phyloP scores from a whole-genome alignment of 1,284 basidiomycete genomes.

The Ganoderma leucocontextum region DNA sequence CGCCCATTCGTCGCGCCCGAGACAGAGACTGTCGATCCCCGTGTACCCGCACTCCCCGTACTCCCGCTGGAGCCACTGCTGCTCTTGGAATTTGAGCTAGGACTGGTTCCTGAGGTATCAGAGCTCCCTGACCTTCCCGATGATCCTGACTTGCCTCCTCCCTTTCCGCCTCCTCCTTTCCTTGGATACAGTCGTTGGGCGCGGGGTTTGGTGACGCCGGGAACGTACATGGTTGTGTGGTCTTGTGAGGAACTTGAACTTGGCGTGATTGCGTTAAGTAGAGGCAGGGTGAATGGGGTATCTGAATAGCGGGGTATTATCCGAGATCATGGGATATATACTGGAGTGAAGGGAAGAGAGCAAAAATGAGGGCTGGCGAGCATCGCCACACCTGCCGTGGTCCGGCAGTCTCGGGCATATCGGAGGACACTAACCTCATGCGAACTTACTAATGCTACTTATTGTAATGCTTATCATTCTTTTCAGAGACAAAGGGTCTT shows the following conservation, averaged over 20 bases:
- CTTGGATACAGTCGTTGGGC: slow-evolving; percentile 35
- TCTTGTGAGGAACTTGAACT: not conserved
- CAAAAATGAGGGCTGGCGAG: not conserved
- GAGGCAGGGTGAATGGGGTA: not conserved
- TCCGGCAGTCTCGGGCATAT: no score
- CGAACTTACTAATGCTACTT: no score
- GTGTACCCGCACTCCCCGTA: slow-evolving; percentile 37
- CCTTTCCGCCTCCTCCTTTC: slow-evolving; percentile 37
- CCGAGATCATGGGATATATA: not conserved
- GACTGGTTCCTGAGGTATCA: slow-evolving; percentile 34
- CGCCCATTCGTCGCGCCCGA: slow-evolving; percentile 40
- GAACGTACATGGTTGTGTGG: slow-evolving; percentile 43
- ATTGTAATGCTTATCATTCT: no score
- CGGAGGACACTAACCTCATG: not conserved
- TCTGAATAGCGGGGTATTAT: not conserved
- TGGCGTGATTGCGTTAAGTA: not conserved
- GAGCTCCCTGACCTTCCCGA: no score
- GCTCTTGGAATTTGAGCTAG: slow-evolving; percentile 20
- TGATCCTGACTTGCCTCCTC: slow-evolving; percentile 28
- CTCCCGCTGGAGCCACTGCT: slow-evolving; percentile 28
- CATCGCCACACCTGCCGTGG: not conserved
- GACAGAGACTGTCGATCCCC: slow-evolving; percentile 38
- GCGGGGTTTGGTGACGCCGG: slow-evolving; percentile 40
- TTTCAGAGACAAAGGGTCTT: no score
- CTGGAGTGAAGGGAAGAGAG: not conserved